Evolutionary conservation across 1,284 basidiomycete genomes (phyloP).

Genomic region (Marasmius fiardii): DNA sequence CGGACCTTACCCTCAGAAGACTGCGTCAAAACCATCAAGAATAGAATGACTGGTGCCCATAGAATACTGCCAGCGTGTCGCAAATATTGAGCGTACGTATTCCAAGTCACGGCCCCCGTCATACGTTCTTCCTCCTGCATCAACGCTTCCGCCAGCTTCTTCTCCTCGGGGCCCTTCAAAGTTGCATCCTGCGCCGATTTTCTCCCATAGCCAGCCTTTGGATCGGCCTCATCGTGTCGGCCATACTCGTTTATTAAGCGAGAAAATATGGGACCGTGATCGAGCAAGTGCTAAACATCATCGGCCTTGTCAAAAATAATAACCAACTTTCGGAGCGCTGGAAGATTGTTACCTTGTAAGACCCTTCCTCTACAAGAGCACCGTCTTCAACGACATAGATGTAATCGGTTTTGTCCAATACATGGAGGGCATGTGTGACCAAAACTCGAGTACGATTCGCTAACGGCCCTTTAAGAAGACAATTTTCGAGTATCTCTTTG

Average conservation of each 20-base stretch:
- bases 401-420: conserved; percentile 44
- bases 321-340: background rate
- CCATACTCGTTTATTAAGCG: conserved; percentile 43
- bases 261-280: conserved; percentile 38
- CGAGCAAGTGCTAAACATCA: conserved; percentile 38
- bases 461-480: conserved; percentile 41
- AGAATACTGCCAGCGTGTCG: conserved; percentile 31
- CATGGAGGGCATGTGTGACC: conserved; percentile 55
- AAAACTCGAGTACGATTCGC: conserved; percentile 50
- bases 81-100: conserved; percentile 39
- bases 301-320: background rate
- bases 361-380: conserved; percentile 44
- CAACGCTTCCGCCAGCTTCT: conserved; percentile 12
- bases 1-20: conserved; percentile 12
- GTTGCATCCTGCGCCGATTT: background rate
- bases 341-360: conserved; percentile 33
- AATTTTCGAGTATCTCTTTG: conserved; percentile 41
- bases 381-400: conserved; percentile 61
- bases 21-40: conserved; percentile 11
- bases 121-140: conserved; percentile 36
- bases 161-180: background rate
- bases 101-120: conserved; percentile 30
- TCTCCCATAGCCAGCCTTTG: background rate
- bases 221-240: conserved; percentile 23
- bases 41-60: conserved; percentile 21